Conservation (phyloP, 345 rosid genomes). For the Syzygium aqueum region DNA sequence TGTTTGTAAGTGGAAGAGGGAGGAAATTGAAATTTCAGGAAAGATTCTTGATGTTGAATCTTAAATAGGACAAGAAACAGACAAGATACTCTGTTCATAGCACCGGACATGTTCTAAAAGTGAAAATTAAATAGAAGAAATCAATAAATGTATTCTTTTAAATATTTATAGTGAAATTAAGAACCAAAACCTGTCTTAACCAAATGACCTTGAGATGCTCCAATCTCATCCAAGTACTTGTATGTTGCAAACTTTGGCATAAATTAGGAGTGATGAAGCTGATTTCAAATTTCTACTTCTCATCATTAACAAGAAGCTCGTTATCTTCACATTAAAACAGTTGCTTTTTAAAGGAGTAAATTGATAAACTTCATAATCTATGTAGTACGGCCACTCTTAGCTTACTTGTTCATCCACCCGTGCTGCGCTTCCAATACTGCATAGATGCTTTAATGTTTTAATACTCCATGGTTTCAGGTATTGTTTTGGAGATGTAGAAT, state of each 20-base stretch:
- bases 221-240: background rate
- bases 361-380: background rate
- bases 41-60: background rate
- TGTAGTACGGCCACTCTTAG: too few species aligned
- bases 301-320: background rate
- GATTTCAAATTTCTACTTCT: background rate
- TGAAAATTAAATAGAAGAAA: background rate
- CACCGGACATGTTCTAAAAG: background rate
- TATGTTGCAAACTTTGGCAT: background rate
- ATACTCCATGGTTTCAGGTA: too few species aligned
- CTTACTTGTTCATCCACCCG: too few species aligned
- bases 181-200: background rate
- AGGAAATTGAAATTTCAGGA: background rate
- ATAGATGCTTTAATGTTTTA: too few species aligned
- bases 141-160: background rate
- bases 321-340: conserved; percentile 6
- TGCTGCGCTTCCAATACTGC: too few species aligned
- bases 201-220: background rate
- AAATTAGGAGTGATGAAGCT: background rate
- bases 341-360: conserved; percentile 5
- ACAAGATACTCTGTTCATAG: background rate
- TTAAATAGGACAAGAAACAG: background rate
- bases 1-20: background rate
- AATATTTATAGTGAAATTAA: background rate
- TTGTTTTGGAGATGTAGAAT: too few species aligned